phyloP scores from a whole-genome alignment of 208 protist species.

The Phytomonas sp. region DNA sequence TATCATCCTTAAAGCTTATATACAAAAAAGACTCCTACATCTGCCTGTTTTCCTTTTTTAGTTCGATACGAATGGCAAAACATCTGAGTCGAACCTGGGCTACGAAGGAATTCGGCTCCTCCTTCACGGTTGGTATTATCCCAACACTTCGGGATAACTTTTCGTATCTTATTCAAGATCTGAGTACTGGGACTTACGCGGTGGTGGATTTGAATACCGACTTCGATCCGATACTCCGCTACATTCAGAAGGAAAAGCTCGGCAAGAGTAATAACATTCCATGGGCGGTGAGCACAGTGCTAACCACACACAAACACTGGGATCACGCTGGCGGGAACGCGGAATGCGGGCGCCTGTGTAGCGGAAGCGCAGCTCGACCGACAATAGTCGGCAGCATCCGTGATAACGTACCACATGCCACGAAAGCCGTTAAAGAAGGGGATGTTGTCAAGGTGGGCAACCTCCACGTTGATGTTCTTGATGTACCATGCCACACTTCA shows the following conservation, averaged over 20 bases:
- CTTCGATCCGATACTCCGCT: conserved; percentile 41
- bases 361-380: conserved; percentile 14
- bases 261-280: background rate
- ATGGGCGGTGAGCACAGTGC: conserved; percentile 35
- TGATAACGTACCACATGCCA: conserved; percentile 63
- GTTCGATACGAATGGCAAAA: conserved; percentile 8
- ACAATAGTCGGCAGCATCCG: conserved; percentile 67
- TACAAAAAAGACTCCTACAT: no score
- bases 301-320: conserved; percentile 93
- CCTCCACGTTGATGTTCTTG: conserved; percentile 59
- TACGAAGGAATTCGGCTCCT: conserved; percentile 43
- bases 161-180: conserved; percentile 83
- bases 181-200: conserved; percentile 37
- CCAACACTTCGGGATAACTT: conserved; percentile 90
- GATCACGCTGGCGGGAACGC: conserved; percentile 90
- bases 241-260: conserved; percentile 19
- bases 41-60: background rate
- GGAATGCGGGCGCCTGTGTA: conserved; percentile 24
- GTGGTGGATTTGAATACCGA: conserved; percentile 87
- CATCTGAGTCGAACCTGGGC: conserved; percentile 22
- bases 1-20: no score
- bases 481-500: conserved; percentile 83
- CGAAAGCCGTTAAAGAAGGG: conserved; percentile 43
- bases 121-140: conserved; percentile 71
- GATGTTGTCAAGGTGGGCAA: conserved; percentile 52